Evolutionary conservation across 805 yeast genomes (phyloP), one percentile per base, ranked within the genome.

Genomic region (Hanseniaspora opuntiae): DNA sequence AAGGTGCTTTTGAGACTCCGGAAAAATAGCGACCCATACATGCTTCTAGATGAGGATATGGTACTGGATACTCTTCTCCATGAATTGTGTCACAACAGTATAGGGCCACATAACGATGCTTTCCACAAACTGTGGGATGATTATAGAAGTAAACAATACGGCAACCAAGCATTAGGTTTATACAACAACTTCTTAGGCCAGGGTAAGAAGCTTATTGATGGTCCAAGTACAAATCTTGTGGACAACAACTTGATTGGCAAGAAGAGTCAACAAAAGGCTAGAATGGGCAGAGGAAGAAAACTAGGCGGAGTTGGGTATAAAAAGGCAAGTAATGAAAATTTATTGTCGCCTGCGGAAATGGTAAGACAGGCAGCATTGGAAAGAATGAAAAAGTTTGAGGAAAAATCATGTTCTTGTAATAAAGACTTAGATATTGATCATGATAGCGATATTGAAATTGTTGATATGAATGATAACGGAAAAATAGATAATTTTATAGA

Each of bases 61-160:
- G 67, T 89, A 1, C 62, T 89, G 25, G 95, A 88, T 0, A 87
- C 96, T 0, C 76, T 88, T 79, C 69, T 90, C 5, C 97, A 90
- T 65, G 97, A 90, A 64, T 71, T 90, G 41, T 77, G 86, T 1
- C 97, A 90, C 64, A 89, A 87, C 63, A 63, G 72, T 20, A 70
- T 70, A 61, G 96, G 96, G 0, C 84, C 95, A 0, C 97, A 90
- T 63, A 83, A 90, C 68, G 75, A 68, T 2, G 68, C 67, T 55
- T 90, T 90, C 62, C 86, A 86, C 63, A 68, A 69, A 49, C 73
- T 74, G 49, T 65, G 87, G 58, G 90, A 84, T 53, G 78, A 76
- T 56, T 69, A 84, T 40, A 76, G 75, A 54, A 69, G 68, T 6
- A 68, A 83, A 60, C 79, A 68, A 62, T 66, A 72, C 65, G 56